Conservation (phyloP, 208 protist genomes). For the Acanthamoeba lenticulata region DNA sequence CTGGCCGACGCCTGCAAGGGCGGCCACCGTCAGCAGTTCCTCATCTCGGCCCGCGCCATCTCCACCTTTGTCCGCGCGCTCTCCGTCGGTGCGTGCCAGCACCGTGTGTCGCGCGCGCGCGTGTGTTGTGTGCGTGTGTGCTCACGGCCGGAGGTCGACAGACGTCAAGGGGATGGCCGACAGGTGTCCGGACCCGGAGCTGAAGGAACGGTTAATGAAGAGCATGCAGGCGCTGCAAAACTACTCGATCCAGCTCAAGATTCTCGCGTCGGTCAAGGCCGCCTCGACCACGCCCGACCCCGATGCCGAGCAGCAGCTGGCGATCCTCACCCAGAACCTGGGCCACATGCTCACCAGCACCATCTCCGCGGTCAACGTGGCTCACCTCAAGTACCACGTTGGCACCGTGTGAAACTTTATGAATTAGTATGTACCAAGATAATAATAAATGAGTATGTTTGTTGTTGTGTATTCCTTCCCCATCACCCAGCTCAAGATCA, state of each 20-base stretch:
- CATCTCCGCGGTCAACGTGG: constrained; percentile 44
- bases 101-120: not conserved
- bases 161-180: constrained; percentile 75
- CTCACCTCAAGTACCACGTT: constrained; percentile 55
- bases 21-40: constrained; percentile 67
- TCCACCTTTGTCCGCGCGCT: constrained; percentile 37
- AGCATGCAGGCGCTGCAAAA: constrained; percentile 76
- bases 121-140: not conserved
- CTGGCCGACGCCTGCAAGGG: constrained; percentile 66
- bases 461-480: too few species aligned
- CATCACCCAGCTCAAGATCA: too few species aligned
- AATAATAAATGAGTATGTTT: too few species aligned
- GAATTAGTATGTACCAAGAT: too few species aligned
- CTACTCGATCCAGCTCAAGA: constrained; percentile 82
- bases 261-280: constrained; percentile 80
- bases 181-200: constrained; percentile 77
- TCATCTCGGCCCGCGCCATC: constrained; percentile 66
- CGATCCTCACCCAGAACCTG: constrained; percentile 68
- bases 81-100: not conserved
- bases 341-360: constrained; percentile 63
- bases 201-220: constrained; percentile 77
- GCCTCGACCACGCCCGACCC: constrained; percentile 74
- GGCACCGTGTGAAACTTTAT: not conserved
- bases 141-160: not conserved
- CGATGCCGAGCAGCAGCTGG: constrained; percentile 76